A percentile compares a stretch with the other conserved stretches of the same genome.
Evolutionary conservation across 352 stramenopile genomes (phyloP).

Genomic region (Nothophytophthora sp.): DNA sequence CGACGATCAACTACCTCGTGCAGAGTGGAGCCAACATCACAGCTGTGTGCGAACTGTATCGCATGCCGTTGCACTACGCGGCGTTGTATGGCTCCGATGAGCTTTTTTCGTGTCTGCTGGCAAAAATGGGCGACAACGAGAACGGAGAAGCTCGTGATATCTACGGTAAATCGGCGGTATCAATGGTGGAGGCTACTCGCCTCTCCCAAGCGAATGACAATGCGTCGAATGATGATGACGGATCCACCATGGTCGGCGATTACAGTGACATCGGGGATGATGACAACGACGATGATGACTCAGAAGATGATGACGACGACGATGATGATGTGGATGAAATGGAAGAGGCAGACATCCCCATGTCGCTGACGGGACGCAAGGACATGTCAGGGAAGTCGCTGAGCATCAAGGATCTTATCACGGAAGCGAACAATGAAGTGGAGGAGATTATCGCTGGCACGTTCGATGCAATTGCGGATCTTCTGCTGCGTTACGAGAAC

Average conservation of each 20-base stretch:
- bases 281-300: constrained; percentile 33
- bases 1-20: constrained; percentile 78
- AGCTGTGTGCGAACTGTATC: constrained; percentile 69
- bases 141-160: constrained; percentile 66
- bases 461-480: constrained; percentile 54
- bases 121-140: constrained; percentile 41
- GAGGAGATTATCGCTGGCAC: constrained; percentile 70
- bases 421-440: constrained; percentile 46
- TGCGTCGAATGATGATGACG: constrained; percentile 14
- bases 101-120: constrained; percentile 54
- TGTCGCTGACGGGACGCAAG: constrained; percentile 46
- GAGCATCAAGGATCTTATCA: constrained; percentile 54
- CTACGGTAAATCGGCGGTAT: constrained; percentile 53
- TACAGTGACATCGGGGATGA: constrained; percentile 30
- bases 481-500: constrained; percentile 56
- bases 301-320: constrained; percentile 41
- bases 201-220: constrained; percentile 26
- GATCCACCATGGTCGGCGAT: constrained; percentile 13
- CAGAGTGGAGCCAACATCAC: constrained; percentile 55
- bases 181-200: constrained; percentile 45
- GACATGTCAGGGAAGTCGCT: constrained; percentile 24
- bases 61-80: constrained; percentile 77
- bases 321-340: constrained; percentile 45
- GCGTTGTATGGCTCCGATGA: constrained; percentile 61
- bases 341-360: constrained; percentile 47